Conservation (phyloP, 2,329 filamentous ascomycete genomes). For the Didymella pomorum region DNA sequence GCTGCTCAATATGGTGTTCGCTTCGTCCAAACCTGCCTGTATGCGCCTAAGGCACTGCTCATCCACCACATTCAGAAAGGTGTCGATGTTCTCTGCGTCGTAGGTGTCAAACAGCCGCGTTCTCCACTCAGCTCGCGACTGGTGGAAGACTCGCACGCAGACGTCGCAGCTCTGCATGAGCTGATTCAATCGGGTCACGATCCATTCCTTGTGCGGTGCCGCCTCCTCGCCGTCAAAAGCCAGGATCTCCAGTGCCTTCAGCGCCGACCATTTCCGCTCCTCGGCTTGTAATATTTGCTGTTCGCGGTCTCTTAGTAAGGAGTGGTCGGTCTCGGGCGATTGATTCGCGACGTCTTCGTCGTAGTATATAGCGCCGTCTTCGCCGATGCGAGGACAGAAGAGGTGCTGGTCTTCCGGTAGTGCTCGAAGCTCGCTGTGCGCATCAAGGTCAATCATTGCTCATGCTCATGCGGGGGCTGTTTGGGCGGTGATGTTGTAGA, state of each 20-base stretch:
- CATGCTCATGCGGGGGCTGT: not conserved
- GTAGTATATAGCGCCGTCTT: constrained; percentile 51
- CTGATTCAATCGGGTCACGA: constrained; percentile 50
- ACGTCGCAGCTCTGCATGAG: constrained; percentile 59
- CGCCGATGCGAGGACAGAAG: constrained; percentile 57
- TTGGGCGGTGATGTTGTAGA: not conserved
- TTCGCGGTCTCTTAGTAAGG: constrained; percentile 39
- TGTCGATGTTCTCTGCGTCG: constrained; percentile 54
- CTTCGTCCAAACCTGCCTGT: constrained; percentile 52
- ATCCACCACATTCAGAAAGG: constrained; percentile 57
- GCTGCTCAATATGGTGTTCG: constrained; percentile 51
- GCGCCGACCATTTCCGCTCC: constrained; percentile 51
- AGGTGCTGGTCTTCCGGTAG: constrained; percentile 55
- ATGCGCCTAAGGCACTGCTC: constrained; percentile 57
- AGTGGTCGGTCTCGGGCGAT: constrained; percentile 39
- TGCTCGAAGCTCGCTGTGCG: constrained; percentile 47
- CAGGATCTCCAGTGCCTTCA: constrained; percentile 56
- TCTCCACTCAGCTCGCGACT: constrained; percentile 53
- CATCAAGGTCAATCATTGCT: constrained; percentile 35
- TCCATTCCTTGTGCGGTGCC: constrained; percentile 51
- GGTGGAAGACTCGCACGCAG: constrained; percentile 60
- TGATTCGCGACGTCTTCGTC: constrained; percentile 55
- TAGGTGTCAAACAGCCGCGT: constrained; percentile 54
- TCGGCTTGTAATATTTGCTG: constrained; percentile 50
- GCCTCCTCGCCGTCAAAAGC: constrained; percentile 59